A percentile compares a stretch with the other conserved stretches of the same genome.
phyloP scores from a whole-genome alignment of 2,329 filamentous ascomycete species.

The Diaporthe sp. region DNA sequence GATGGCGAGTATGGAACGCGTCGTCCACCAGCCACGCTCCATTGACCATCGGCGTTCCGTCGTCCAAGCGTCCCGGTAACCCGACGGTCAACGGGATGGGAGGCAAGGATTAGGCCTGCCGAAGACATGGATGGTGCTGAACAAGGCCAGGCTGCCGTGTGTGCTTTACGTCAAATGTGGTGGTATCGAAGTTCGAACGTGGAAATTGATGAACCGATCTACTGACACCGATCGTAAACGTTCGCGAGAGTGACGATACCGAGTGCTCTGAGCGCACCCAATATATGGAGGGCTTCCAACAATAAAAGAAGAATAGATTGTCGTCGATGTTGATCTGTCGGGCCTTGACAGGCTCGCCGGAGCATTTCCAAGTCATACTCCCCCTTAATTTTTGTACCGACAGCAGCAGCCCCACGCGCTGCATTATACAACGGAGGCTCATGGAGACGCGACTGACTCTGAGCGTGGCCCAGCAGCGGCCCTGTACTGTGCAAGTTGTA shows the following conservation, averaged over 20 bases:
- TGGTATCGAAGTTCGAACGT: neutral
- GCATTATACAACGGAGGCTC: constrained; percentile 3
- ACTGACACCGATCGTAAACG: constrained; percentile 3
- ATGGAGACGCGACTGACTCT: constrained; percentile 32
- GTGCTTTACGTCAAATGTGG: constrained; percentile 12
- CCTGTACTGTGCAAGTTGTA: constrained; percentile 4
- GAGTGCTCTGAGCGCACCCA: neutral
- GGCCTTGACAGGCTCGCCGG: constrained; percentile 5
- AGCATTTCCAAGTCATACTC: constrained; percentile 15
- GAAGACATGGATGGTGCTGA: constrained; percentile 12
- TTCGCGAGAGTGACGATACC: constrained; percentile 22
- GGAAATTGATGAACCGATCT: constrained; percentile 22
- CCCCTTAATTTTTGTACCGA: constrained; percentile 33
- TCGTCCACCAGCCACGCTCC: constrained; percentile 1
- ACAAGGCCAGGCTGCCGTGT: constrained; percentile 3
- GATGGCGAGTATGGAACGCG: neutral
- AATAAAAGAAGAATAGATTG: neutral
- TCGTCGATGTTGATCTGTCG: constrained; percentile 12
- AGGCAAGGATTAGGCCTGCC: constrained; percentile 31
- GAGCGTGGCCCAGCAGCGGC: constrained; percentile 13
- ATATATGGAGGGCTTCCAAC: neutral
- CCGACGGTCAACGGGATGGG: constrained; percentile 26
- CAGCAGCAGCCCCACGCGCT: constrained; percentile 35
- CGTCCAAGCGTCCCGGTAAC: constrained; percentile 26
- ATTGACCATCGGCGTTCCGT: constrained; percentile 4